A percentile compares a stretch with the other conserved stretches of the same genome.
Evolutionary conservation across 305 asterid species (phyloP).

Genomic region (Solanum hybrid): DNA sequence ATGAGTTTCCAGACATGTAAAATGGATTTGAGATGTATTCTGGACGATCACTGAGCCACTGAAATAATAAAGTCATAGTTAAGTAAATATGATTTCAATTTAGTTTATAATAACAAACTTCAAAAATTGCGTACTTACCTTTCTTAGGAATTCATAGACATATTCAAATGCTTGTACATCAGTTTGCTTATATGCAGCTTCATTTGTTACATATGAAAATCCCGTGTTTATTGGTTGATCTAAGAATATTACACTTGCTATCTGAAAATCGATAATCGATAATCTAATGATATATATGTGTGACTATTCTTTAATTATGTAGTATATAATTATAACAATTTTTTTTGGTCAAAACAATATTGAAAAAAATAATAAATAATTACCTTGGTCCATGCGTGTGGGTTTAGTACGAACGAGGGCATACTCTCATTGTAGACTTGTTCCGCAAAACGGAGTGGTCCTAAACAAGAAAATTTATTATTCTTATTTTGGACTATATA

Average conservation of each 20-base stretch:
- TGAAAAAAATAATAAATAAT: too few species aligned
- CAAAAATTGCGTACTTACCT: neutral
- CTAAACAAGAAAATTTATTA: neutral
- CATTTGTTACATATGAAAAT: conserved; percentile 5
- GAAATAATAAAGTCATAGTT: neutral
- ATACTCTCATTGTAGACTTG: too few species aligned
- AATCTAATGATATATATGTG: neutral
- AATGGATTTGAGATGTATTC: conserved; percentile 4
- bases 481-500: too few species aligned
- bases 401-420: too few species aligned
- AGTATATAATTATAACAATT: neutral
- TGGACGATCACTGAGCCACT: conserved; percentile 4
- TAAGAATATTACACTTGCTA: conserved; percentile 6
- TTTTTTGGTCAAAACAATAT: too few species aligned
- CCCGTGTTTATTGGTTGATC: conserved; percentile 4
- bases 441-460: neutral
- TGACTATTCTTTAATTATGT: too few species aligned
- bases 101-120: neutral
- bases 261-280: neutral
- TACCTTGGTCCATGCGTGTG: too few species aligned
- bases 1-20: conserved; percentile 2
- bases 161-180: conserved; percentile 5
- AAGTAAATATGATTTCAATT: too few species aligned
- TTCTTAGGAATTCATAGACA: conserved; percentile 1
- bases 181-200: neutral